Conservation (phyloP, 129 eudicot genomes). For the Saussurea involucrata region DNA sequence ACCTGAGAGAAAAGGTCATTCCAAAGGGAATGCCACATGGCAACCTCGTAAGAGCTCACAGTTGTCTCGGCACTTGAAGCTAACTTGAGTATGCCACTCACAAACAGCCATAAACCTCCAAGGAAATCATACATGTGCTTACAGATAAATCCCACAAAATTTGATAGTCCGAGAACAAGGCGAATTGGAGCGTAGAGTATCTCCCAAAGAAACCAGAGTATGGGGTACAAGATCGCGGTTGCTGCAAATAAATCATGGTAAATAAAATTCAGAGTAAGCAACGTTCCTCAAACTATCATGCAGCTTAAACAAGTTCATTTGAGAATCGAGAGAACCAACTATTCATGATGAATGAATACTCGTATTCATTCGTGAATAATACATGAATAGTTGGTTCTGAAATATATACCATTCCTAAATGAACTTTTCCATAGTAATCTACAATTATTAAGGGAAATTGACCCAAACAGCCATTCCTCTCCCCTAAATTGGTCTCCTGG, state of each 20-base stretch:
- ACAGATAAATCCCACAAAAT: slow-evolving; percentile 40
- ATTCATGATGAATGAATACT: not conserved
- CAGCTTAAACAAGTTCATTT: not conserved
- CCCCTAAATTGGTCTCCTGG: too few relatives aligned
- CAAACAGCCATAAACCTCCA: slow-evolving; percentile 42
- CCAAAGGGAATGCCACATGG: slow-evolving; percentile 85
- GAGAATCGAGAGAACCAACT: not conserved
- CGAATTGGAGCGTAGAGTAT: slow-evolving; percentile 66
- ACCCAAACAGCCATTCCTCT: too few relatives aligned
- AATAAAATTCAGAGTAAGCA: not conserved
- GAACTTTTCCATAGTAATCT: not conserved
- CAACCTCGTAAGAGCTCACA: slow-evolving; percentile 56
- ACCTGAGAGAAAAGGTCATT: slow-evolving; percentile 92
- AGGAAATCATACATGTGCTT: slow-evolving; percentile 38
- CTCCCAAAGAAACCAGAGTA: slow-evolving; percentile 63
- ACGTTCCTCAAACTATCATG: not conserved
- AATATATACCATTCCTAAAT: not conserved
- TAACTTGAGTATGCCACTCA: slow-evolving; percentile 49
- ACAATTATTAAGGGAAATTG: too few relatives aligned
- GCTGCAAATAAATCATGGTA: slow-evolving; percentile 41
- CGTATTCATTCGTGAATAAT: too few relatives aligned
- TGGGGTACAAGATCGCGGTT: slow-evolving; percentile 52
- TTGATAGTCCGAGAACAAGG: slow-evolving; percentile 49
- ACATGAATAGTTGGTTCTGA: not conserved
- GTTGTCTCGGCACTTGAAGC: slow-evolving; percentile 60